phyloP scores from a whole-genome alignment of 1,284 basidiomycete genomes.

The Hemileia vastatrix region DNA sequence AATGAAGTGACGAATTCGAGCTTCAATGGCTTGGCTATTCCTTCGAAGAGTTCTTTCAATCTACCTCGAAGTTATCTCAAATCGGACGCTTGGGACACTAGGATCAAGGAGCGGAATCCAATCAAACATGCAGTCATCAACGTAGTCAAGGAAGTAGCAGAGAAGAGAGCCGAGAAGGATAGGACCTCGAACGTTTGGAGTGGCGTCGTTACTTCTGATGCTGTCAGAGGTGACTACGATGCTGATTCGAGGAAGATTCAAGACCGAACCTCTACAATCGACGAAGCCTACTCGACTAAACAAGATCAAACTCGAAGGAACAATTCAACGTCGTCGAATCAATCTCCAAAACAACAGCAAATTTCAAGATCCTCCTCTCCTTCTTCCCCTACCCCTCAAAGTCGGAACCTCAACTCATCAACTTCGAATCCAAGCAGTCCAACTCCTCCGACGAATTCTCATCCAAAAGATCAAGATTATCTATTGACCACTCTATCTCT shows the following conservation, averaged over 20 bases:
- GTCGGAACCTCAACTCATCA: no score
- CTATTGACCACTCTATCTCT: constrained; percentile 35
- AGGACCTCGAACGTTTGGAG: background rate
- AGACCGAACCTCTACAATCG: background rate
- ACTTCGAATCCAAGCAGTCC: background rate
- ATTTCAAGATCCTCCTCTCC: background rate
- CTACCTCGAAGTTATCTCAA: constrained; percentile 19
- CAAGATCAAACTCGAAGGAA: background rate
- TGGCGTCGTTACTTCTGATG: background rate
- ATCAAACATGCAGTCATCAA: constrained; percentile 38
- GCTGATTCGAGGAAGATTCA: background rate
- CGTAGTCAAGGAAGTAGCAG: constrained; percentile 28
- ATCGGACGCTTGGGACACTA: constrained; percentile 33
- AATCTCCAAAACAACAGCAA: background rate
- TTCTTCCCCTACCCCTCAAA: background rate
- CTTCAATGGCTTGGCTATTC: background rate
- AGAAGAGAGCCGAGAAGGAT: background rate
- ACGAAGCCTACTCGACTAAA: no score
- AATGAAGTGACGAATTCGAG: background rate
- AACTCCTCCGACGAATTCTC: background rate
- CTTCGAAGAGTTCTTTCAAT: background rate
- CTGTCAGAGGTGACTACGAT: background rate
- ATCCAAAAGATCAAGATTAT: constrained; percentile 31
- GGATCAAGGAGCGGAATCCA: constrained; percentile 31
- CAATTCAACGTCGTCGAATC: background rate